Evolutionary conservation across 495 filamentous ascomycete genomes (phyloP).

Genomic region (Melanomma pulvis-pyrius): DNA sequence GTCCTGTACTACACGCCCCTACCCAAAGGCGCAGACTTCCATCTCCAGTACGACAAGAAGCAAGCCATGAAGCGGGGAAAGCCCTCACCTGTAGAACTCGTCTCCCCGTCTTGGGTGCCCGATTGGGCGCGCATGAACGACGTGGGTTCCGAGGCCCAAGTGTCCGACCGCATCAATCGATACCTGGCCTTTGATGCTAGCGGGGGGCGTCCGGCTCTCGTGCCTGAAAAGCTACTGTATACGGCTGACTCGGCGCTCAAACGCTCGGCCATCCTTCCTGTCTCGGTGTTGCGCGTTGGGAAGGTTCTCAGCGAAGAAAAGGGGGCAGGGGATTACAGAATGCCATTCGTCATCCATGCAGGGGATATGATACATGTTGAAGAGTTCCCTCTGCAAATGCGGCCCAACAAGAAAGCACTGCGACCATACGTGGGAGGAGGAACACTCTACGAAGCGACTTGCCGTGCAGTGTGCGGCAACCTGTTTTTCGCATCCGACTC

Average conservation of each 20-base stretch:
- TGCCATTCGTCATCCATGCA: background rate
- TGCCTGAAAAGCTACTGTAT: background rate
- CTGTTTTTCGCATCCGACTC: background rate
- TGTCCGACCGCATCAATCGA: constrained; percentile 13
- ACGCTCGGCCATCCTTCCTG: background rate
- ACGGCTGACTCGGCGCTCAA: background rate
- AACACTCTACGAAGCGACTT: constrained; percentile 8
- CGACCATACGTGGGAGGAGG: constrained; percentile 5
- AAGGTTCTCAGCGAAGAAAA: background rate
- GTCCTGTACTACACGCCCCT: background rate
- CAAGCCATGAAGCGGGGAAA: background rate
- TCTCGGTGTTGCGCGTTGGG: background rate
- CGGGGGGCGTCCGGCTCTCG: background rate
- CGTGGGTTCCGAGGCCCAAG: background rate
- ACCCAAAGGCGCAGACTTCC: background rate
- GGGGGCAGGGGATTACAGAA: background rate
- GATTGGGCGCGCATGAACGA: constrained; percentile 7
- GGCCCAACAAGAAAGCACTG: background rate
- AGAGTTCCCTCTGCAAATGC: constrained; percentile 6
- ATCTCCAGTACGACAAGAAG: background rate
- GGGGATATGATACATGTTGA: too few species aligned
- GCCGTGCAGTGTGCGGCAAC: constrained; percentile 11
- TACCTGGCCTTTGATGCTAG: constrained; percentile 7
- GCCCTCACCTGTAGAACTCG: background rate
- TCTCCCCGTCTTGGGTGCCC: background rate